These are phyloP conservation scores for Chiua virens DNA, from an alignment of 768 basidiomycete species.

Conservation along the genomic window DNA sequence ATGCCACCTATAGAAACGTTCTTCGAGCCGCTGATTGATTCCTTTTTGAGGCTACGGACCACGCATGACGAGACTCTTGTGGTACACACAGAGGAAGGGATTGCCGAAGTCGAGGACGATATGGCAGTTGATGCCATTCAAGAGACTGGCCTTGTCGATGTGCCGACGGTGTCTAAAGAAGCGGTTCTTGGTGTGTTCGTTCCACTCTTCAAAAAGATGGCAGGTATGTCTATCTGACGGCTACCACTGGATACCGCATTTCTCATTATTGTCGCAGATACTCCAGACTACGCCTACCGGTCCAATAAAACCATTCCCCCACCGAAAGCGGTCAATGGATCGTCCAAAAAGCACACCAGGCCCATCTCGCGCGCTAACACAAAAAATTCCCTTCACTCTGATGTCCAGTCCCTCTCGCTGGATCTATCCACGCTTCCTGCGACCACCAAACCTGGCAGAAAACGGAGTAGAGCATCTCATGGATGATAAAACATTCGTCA, in stretches of 20 bases:
- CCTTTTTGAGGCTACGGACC: constrained; percentile 41
- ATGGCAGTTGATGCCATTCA: constrained; percentile 42
- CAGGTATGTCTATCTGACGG: constrained; percentile 37
- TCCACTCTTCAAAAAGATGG: constrained; percentile 56
- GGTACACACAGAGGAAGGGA: constrained; percentile 17
- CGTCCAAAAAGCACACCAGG: constrained; percentile 9
- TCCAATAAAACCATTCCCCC: constrained; percentile 6
- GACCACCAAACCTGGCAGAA: constrained; percentile 27
- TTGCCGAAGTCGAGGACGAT: constrained; percentile 40
- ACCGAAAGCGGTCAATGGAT: constrained; percentile 17
- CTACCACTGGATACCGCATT: background rate
- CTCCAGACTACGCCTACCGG: constrained; percentile 26
- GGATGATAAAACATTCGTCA: constrained; percentile 21
- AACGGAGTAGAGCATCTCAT: constrained; percentile 34
- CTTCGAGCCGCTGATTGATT: constrained; percentile 62
- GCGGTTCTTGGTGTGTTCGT: constrained; percentile 61
- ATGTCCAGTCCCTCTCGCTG: constrained; percentile 7
- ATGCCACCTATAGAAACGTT: constrained; percentile 71
- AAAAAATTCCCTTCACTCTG: constrained; percentile 22
- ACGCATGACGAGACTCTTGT: constrained; percentile 15
- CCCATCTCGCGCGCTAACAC: constrained; percentile 12
- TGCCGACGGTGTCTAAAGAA: constrained; percentile 42
- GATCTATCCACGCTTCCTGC: constrained; percentile 13
- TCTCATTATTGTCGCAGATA: constrained; percentile 14
- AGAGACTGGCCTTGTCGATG: constrained; percentile 18